These are phyloP conservation scores for Salvia hispanica DNA, from an alignment of 257 asterid genomes.

Conservation along the genomic window DNA sequence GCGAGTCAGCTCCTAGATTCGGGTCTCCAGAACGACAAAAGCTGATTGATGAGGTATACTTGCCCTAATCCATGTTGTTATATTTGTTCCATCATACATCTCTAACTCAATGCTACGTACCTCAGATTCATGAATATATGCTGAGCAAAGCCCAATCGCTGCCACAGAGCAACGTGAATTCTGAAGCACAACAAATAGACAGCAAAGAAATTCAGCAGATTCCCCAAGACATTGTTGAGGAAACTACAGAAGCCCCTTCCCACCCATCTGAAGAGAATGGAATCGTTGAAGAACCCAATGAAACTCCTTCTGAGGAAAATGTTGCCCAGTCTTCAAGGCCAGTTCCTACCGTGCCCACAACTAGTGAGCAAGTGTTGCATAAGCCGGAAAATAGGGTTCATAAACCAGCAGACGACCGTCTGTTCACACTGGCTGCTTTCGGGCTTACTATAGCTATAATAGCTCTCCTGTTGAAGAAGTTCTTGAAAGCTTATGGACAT, in stretches of 20 bases:
- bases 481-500: slow-evolving; percentile 77
- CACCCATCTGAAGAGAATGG: slow-evolving; percentile 37
- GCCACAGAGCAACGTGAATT: slow-evolving; percentile 47
- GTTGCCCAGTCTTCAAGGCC: slow-evolving; percentile 42
- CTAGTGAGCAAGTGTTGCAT: slow-evolving; percentile 40
- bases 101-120: not conserved
- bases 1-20: slow-evolving; percentile 63
- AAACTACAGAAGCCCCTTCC: slow-evolving; percentile 40
- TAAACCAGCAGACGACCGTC: slow-evolving; percentile 64
- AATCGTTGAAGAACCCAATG: slow-evolving; percentile 42
- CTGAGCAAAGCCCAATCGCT: slow-evolving; percentile 64
- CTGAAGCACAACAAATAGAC: slow-evolving; percentile 40
- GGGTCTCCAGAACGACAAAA: slow-evolving; percentile 78
- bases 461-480: slow-evolving; percentile 81
- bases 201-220: slow-evolving; percentile 39
- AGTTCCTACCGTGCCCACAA: slow-evolving; percentile 34
- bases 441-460: slow-evolving; percentile 79
- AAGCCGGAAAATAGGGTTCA: slow-evolving; percentile 46
- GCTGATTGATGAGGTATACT: slow-evolving; percentile 74
- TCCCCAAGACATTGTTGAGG: slow-evolving; percentile 38
- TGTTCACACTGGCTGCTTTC: slow-evolving; percentile 84
- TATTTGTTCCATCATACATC: slow-evolving; percentile 12
- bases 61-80: not conserved
- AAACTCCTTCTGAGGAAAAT: slow-evolving; percentile 38
- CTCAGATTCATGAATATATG: slow-evolving; percentile 81